Evolutionary conservation across 352 stramenopile genomes (phyloP), one percentile per base, ranked within the genome.

Genomic region (Phytophthora foliorum): DNA sequence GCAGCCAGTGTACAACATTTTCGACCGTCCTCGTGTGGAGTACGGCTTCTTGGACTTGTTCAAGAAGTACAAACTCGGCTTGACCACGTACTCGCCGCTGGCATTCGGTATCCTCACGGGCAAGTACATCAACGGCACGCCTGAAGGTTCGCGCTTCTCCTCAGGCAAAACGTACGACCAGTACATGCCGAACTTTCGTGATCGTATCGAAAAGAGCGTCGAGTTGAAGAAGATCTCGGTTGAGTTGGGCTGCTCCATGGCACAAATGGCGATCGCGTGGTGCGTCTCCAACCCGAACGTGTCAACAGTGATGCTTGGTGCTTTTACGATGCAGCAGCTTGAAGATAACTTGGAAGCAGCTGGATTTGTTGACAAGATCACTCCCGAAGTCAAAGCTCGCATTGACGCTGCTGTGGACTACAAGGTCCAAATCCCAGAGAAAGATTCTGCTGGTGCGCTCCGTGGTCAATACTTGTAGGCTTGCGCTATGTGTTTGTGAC

Each of bases 331-430:
- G 41, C 25, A 25, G n/a, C 41, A 48, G n/a, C 11, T 48, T 4
- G 41, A 27, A 24, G 41, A 48, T 6, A 48, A 48, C 41, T 9
- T 48, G 41, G 41, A 48, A 17, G 41, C 41, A 13, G 3, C 14
- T 27, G 2, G 41, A 16, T 48, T 48, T 7, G 41, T 48, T 5
- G 41, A 48, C 17, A 48, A 48, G 41, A 48, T 48, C 41, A 48
- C 41, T 21, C 41, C 41, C 3, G 41, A 48, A n/a, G 6, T 41
- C 11, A 41, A 41, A 41, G 34, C 34, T 41, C 34, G 13, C 34
- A 41, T 41, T 41, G 41, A 48, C n/a, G 41, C 19, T 11, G 41
- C 41, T 21, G 41, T 48, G 41, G 41, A 48, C 41, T 48, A 48
- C 41, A 21, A 48, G 9, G 41, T 48, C 27, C 41, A 48, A 14